phyloP scores from a whole-genome alignment of 2,329 filamentous ascomycete species.

The Xylariales sp. region DNA sequence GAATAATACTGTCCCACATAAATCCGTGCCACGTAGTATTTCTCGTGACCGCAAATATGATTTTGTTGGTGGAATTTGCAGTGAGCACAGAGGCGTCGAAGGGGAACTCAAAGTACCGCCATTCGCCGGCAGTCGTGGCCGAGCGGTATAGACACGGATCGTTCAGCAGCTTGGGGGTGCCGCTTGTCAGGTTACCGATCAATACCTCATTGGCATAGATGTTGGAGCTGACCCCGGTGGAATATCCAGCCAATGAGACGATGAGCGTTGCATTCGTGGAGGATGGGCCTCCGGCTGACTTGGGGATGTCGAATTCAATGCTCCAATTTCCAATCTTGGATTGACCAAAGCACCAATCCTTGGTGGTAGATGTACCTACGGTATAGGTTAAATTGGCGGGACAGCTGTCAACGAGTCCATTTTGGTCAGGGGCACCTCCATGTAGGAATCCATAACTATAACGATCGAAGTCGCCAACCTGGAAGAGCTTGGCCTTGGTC shows the following conservation, averaged over 20 bases:
- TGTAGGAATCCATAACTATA: constrained; percentile 37
- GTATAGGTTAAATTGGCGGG: constrained; percentile 40
- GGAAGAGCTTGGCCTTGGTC: constrained; percentile 36
- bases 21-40: constrained; percentile 22
- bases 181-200: constrained; percentile 36
- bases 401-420: constrained; percentile 37
- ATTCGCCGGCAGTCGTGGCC: constrained; percentile 41
- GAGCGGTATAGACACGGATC: constrained; percentile 44
- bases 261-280: constrained; percentile 30
- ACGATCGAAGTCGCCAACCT: constrained; percentile 43
- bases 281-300: background rate
- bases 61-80: constrained; percentile 17
- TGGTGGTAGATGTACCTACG: constrained; percentile 28
- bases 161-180: constrained; percentile 23
- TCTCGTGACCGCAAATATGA: constrained; percentile 17
- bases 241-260: constrained; percentile 40
- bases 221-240: constrained; percentile 31
- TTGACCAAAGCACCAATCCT: constrained; percentile 47
- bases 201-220: constrained; percentile 35
- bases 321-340: constrained; percentile 31
- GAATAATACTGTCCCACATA: constrained; percentile 21
- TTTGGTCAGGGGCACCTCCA: constrained; percentile 37
- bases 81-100: constrained; percentile 15
- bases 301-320: constrained; percentile 21
- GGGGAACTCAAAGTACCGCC: constrained; percentile 37